These are phyloP conservation scores for Malbranchea zuffiana DNA, from an alignment of 2,329 filamentous ascomycete species.

Conservation along the genomic window DNA sequence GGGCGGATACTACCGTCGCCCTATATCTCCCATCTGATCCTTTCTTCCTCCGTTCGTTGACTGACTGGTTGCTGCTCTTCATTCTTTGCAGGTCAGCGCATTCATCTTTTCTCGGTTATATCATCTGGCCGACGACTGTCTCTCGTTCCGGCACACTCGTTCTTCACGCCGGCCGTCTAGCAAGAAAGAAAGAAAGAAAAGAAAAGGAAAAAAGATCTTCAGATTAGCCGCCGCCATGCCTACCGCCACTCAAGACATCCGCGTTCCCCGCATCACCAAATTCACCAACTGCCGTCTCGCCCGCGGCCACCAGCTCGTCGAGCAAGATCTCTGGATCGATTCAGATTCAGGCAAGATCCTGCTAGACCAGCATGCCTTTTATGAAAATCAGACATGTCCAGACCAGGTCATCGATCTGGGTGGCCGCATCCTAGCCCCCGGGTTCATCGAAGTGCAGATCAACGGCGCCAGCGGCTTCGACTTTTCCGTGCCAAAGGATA, in stretches of 20 bases:
- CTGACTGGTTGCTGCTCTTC: too few relatives aligned
- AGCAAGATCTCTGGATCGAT: slow-evolving; percentile 81
- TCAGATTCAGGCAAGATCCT: slow-evolving; percentile 72
- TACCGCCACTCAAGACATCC: slow-evolving; percentile 9
- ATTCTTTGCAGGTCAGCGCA: too few relatives aligned
- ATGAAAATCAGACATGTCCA: slow-evolving; percentile 42
- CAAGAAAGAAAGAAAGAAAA: slow-evolving; percentile 6
- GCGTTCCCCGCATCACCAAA: slow-evolving; percentile 55
- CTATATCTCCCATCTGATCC: too few relatives aligned
- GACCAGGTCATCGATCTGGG: slow-evolving; percentile 67
- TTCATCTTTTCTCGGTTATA: too few relatives aligned
- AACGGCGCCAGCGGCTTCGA: slow-evolving; percentile 92
- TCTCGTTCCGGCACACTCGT: too few relatives aligned
- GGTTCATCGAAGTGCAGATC: slow-evolving; percentile 82
- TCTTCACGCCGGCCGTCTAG: too few relatives aligned
- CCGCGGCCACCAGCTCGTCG: slow-evolving; percentile 54
- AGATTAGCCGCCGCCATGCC: slow-evolving; percentile 17
- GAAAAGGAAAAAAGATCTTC: slow-evolving; percentile 2
- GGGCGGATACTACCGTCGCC: too few relatives aligned
- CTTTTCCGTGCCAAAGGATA: slow-evolving; percentile 63
- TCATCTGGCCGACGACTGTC: too few relatives aligned
- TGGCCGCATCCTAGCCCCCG: slow-evolving; percentile 73
- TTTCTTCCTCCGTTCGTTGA: too few relatives aligned
- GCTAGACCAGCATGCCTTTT: slow-evolving; percentile 52
- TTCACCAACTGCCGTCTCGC: slow-evolving; percentile 80